These are phyloP conservation scores for Botrytis galanthina DNA, from an alignment of 2,329 filamentous ascomycete species.

Conservation along the genomic window DNA sequence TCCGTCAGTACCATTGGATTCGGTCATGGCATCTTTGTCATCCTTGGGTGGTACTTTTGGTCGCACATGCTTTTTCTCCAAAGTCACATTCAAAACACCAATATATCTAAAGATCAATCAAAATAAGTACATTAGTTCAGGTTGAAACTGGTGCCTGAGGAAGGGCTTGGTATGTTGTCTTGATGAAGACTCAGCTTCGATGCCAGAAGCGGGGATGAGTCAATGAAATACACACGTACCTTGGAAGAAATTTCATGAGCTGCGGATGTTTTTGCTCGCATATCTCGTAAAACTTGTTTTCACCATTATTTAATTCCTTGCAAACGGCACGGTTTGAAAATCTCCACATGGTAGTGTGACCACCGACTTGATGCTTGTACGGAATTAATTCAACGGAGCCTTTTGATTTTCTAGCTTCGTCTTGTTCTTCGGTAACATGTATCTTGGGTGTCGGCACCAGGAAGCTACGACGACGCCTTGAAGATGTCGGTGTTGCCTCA, in stretches of 20 bases:
- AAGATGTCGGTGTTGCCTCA: conserved; percentile 37
- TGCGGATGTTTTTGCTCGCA: conserved; percentile 90
- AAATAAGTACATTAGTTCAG: conserved; percentile 28
- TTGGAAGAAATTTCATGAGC: conserved; percentile 84
- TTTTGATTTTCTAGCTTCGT: conserved; percentile 52
- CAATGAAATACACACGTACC: conserved; percentile 49
- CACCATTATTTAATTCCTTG: conserved; percentile 96
- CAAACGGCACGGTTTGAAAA: conserved; percentile 95
- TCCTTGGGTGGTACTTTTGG: conserved; percentile 56
- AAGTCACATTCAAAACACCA: conserved; percentile 93
- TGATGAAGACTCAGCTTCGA: conserved; percentile 33
- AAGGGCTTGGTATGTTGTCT: conserved; percentile 22
- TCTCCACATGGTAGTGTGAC: conserved; percentile 92
- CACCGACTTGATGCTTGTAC: conserved; percentile 95
- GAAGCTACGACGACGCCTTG: conserved; percentile 40
- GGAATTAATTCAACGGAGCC: conserved; percentile 95
- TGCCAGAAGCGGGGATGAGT: conserved; percentile 34
- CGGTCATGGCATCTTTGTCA: conserved; percentile 43
- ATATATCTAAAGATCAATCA: conserved; percentile 68
- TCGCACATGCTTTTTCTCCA: conserved; percentile 72
- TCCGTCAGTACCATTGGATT: conserved; percentile 22
- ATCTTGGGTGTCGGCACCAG: conserved; percentile 48
- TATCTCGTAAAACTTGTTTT: conserved; percentile 98
- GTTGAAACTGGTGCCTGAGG: conserved; percentile 6
- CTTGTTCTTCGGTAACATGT: conserved; percentile 52